Percentiles rank a stretch among this genome's conserved stretches.
These are phyloP conservation scores for Antrodiella citrinella DNA, from an alignment of 768 basidiomycete genomes.

Conservation along the genomic window DNA sequence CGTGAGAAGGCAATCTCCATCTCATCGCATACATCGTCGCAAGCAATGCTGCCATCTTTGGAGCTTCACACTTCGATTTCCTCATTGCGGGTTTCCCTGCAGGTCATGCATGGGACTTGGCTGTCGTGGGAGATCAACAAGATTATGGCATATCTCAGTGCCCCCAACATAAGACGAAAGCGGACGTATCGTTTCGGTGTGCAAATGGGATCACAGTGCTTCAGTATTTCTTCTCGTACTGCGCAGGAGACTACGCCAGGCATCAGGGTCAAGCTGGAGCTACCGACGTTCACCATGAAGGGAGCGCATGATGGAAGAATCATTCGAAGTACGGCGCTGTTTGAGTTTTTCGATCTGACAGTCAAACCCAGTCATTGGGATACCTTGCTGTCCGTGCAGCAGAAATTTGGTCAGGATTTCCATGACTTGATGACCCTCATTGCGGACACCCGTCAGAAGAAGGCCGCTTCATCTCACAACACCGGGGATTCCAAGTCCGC, in stretches of 20 bases:
- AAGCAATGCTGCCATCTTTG: slow-evolving; percentile 8
- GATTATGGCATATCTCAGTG: slow-evolving; percentile 39
- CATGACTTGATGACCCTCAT: slow-evolving; percentile 68
- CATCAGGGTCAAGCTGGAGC: slow-evolving; percentile 50
- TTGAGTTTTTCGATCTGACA: slow-evolving; percentile 65
- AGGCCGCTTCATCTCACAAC: background rate
- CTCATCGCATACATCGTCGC: slow-evolving; percentile 1
- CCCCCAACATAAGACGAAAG: slow-evolving; percentile 26
- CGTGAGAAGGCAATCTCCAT: slow-evolving; percentile 28
- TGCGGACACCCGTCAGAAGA: slow-evolving; percentile 44
- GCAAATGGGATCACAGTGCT: slow-evolving; percentile 51
- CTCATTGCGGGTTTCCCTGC: slow-evolving; percentile 53
- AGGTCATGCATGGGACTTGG: slow-evolving; percentile 88
- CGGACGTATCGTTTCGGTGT: slow-evolving; percentile 48
- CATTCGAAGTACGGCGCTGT: slow-evolving; percentile 46
- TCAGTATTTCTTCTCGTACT: slow-evolving; percentile 47
- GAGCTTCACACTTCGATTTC: slow-evolving; percentile 37
- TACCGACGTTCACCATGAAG: slow-evolving; percentile 59
- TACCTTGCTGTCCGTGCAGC: slow-evolving; percentile 73
- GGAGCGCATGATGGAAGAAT: slow-evolving; percentile 44
- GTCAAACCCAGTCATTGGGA: slow-evolving; percentile 83
- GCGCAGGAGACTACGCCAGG: slow-evolving; percentile 26
- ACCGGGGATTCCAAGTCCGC: slow-evolving; percentile 16
- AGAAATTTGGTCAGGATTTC: slow-evolving; percentile 86
- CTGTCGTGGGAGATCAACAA: slow-evolving; percentile 63